Evolutionary conservation across 352 stramenopile species (phyloP), one percentile per base, ranked within the genome.

Genomic region (Peronospora destructor): DNA sequence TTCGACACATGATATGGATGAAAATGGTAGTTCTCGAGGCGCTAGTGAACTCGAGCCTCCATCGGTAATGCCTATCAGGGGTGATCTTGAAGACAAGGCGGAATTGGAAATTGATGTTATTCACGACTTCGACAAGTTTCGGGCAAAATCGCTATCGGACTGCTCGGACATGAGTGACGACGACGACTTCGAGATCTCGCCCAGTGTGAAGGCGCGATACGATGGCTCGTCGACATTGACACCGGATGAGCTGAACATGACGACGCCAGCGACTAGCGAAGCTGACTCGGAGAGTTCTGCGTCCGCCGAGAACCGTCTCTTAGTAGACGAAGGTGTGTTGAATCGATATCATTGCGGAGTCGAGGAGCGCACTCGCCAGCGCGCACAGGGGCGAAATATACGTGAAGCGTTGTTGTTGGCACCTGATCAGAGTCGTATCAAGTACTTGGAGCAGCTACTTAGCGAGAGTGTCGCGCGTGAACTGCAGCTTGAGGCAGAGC

Each of bases 111-210:
- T 90, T 51, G 79, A 90, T 30, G 79, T 80, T 36, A 90, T 90
- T 50, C 76, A 87, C 51, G 76, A 91, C 64, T 91, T 76, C 21
- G 74, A 91, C 49, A 76, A 87, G 45, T 78, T 86, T 48, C 71
- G 76, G 41, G 64, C 68, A 10, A 82, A 77, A 30, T 73, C 74
- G 33, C 57, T 88, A 7, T 91, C 79, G 0, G 79, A 91, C 49
- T 91, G 76, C 52, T 91, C 79, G 0, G 74, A 85, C 37, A 88
- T 88, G 79, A 88, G 76, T 33, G 79, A 91, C 42, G 79, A 91
- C 44, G 76, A 91, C 12, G 79, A 87, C 28, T 71, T 77, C 11
- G 63, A 66, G 17, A 61, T 59, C 6, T 79, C 66, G 1, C 49
- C 68, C 0, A 68, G 42, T 43, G 34, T 71, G 4, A 71, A 62